Base-by-base conservation (phyloP, 192 early-diverging fungal genomes). In the Podila epigama region DNA sequence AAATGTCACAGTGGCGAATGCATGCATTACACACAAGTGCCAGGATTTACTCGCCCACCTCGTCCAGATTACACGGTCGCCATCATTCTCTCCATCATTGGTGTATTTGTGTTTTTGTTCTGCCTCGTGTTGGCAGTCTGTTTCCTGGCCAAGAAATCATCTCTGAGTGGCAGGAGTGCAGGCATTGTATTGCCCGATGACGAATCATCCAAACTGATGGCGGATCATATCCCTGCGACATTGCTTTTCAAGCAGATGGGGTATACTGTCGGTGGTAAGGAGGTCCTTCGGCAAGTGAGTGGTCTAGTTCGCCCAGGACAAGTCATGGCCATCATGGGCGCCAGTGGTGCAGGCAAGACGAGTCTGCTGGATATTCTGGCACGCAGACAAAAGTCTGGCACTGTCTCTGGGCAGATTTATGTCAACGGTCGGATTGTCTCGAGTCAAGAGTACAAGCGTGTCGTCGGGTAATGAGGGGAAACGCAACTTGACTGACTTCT, bases 311-410 rank as follows among this genome's bases (percentile, higher is more conserved):
- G 86, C 18, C 91, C 95, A 0, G 96, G 96, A 50, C 85, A 97
- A 64, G 88, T 98, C 9, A 89, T 96, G 86, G 96, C 95, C 13
- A 93, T 98, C 35, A 92, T 98, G 87, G 96, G 95, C 8, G 92
- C 91, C 11, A 95, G 93, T 22, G 94, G 94, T 5, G 96, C 96
- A 0, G 96, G 96, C 12, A 98, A 98, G 73, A 95, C 96, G 13
- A 95, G 91, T 32, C 82, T 96, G 52, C 81, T 98, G 40, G 94
- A 98, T 72, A 95, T 98, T 65, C 83, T 98, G 22, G 95, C 96
- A 0, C 83, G 88, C 5, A 80, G 95, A 66, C 84, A 88, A 79
- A 89, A 92, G 63, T 73, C 87, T 34, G 88, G 91, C 50, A 81
- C 64, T 1, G 85, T 94, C 16, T 77, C 83, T 29, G 95, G 97